Base-by-base conservation (phyloP, 495 filamentous ascomycete genomes). In the Evansstolkia leycettana region DNA sequence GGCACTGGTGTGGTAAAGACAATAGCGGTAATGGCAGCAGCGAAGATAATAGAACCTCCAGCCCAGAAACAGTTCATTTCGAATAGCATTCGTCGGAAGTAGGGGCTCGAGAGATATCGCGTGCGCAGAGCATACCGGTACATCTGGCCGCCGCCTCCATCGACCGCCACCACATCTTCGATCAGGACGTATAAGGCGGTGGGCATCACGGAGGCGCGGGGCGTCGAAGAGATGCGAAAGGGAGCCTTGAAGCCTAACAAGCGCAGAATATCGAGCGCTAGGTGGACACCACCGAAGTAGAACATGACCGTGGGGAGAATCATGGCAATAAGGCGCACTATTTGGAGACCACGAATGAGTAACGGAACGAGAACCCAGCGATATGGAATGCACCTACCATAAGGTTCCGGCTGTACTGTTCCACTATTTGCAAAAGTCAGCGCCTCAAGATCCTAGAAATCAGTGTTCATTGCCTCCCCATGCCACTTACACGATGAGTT, bases 21-120 rank as follows among this genome's bases (percentile, higher is more conserved):
- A 18, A 86, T 52, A 0, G 74, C 70, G 1, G 64, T 76, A 5
- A 75, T 73, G 17, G 67, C 62, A 0, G 70, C 75, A 2, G 71
- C 70, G 10, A 68, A 50, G 13, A 76, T 34, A 6, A 78, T 51
- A 3, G 71, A 64, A 0, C 70, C 70, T 15, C 76, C 55, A 0
- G 73, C 80, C 84, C 84, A 92, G 46, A 89, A 84, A 41, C 77
- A 72, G 40, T 82, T 84, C 60, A 84, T 65, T 19, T 77, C 65
- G 34, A 69, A 71, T 7, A 92, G 63, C 73, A 89, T 76, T 35
- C 65, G 63, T 17, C 84, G 67, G 47, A 92, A 92, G 41, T 65
- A 62, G 36, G 70, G 67, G 39, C 78, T 84, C 2, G 73, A 75
- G 16, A 82, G 64, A 44, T 86, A 92, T 39, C 84, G 64, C 7